A percentile compares a stretch with the other conserved stretches of the same genome.
Evolutionary conservation across 2,329 filamentous ascomycete genomes (phyloP).

Genomic region (Fusarium domesticum): DNA sequence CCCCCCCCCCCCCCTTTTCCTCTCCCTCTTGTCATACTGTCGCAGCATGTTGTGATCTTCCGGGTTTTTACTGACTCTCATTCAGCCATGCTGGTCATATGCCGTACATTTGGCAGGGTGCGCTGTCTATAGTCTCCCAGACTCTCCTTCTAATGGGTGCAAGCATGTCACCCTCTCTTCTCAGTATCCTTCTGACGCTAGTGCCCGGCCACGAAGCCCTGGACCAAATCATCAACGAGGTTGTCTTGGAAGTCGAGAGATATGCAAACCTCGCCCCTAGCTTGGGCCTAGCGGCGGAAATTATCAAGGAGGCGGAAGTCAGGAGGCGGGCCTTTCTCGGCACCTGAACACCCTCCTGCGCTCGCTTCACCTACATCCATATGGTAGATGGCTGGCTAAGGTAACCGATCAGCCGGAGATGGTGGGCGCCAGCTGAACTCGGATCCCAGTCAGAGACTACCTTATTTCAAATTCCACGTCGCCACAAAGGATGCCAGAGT

Average conservation of each 20-base stretch:
- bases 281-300: conserved; percentile 71
- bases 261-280: conserved; percentile 75
- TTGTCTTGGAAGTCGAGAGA: conserved; percentile 71
- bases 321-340: conserved; percentile 63
- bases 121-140: conserved; percentile 78
- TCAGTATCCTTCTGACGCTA: conserved; percentile 58
- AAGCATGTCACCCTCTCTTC: conserved; percentile 73
- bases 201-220: conserved; percentile 59
- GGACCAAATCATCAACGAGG: conserved; percentile 74
- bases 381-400: not conserved
- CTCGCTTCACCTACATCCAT: not conserved
- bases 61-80: conserved; percentile 10
- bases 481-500: not conserved
- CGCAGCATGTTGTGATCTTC: not conserved
- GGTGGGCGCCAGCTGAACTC: not conserved
- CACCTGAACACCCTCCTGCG: conserved; percentile 37
- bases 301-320: conserved; percentile 74
- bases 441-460: not conserved
- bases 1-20: no score
- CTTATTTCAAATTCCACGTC: not conserved
- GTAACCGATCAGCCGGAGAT: not conserved
- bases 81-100: conserved; percentile 73
- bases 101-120: conserved; percentile 83
- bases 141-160: conserved; percentile 80
- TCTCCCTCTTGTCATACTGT: conserved; percentile 8